Evolutionary conservation across 176 grass and related monocot species (phyloP), one percentile per base, ranked within the genome.

Genomic region (Paspalum vaginatum): DNA sequence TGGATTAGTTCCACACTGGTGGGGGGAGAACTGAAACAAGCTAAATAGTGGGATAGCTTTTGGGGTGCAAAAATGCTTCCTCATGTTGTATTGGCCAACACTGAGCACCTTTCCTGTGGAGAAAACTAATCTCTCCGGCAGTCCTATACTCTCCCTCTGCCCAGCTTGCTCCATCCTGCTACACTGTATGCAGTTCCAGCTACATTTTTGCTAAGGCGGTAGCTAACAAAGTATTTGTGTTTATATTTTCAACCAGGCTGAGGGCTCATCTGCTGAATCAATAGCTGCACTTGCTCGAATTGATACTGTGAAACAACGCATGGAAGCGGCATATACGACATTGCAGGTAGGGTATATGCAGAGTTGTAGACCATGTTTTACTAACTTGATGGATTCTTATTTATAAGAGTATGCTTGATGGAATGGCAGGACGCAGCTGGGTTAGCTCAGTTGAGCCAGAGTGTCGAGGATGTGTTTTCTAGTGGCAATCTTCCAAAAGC

Each of bases 401-500:
- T 52, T 68, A 61, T 51, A 70, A 79, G 48, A 59, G 40, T 76
- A 52, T 57, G 12, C 60, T 74, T 32, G 56, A 44, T 46, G 65
- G 51, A 81, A 81, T 57, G 77, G 27, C 85, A 99, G 97, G 97
- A 99, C 88, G 97, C 97, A 18, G 97, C 97, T 79, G 97, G 97
- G 48, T 83, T 99, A 68, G 91, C 97, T 66, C 91, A 95, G 81
- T 85, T 95, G 84, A 95, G 97, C 82, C 92, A 91, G 61, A 99
- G 92, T 65, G 93, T 99, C 8, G 97, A 99, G 76, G 97, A 99
- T 96, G 97, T 99, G 74, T 99, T 99, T 91, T 94, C 97, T 65
- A 99, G 97, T 87, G 97, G 91, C 27, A 93, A 99, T 84, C 97
- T 99, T 83, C 88, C 92, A 18, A 87, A 76, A 72, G 92, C 97